phyloP scores from a whole-genome alignment of 2,329 filamentous ascomycete genomes.

The Microdochium bolleyi region DNA sequence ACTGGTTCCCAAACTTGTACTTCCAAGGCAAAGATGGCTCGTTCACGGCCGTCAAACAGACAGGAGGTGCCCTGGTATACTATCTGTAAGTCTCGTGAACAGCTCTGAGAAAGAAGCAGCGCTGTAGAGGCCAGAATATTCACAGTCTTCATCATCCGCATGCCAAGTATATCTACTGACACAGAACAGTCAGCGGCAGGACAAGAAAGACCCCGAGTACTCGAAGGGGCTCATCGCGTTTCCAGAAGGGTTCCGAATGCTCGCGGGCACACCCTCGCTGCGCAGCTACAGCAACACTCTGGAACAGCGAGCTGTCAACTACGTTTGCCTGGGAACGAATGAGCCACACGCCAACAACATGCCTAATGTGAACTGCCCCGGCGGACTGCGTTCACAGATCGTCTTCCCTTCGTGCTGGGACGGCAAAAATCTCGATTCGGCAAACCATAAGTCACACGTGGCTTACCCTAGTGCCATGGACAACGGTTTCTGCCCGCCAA shows the following conservation, averaged over 20 bases:
- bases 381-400: conserved; percentile 42
- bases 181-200: conserved; percentile 26
- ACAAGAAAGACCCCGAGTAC: conserved; percentile 25
- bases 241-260: conserved; percentile 56
- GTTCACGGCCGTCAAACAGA: conserved; percentile 42
- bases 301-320: conserved; percentile 43
- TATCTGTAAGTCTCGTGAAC: conserved; percentile 32
- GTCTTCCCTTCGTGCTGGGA: conserved; percentile 59
- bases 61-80: conserved; percentile 39
- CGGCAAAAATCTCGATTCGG: conserved; percentile 44
- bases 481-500: conserved; percentile 37
- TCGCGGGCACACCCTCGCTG: conserved; percentile 48
- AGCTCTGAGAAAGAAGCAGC: not conserved
- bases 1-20: conserved; percentile 57
- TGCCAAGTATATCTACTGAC: not conserved
- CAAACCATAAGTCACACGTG: conserved; percentile 49
- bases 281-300: conserved; percentile 37
- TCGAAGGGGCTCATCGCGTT: conserved; percentile 47
- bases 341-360: conserved; percentile 40
- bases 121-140: too few relatives aligned
- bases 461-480: conserved; percentile 39
- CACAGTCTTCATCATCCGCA: too few relatives aligned
- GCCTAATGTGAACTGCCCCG: conserved; percentile 44
- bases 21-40: conserved; percentile 45
- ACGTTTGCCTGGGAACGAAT: conserved; percentile 42